phyloP scores from a whole-genome alignment of 306 rosid genomes.

The Rosa multiflora region DNA sequence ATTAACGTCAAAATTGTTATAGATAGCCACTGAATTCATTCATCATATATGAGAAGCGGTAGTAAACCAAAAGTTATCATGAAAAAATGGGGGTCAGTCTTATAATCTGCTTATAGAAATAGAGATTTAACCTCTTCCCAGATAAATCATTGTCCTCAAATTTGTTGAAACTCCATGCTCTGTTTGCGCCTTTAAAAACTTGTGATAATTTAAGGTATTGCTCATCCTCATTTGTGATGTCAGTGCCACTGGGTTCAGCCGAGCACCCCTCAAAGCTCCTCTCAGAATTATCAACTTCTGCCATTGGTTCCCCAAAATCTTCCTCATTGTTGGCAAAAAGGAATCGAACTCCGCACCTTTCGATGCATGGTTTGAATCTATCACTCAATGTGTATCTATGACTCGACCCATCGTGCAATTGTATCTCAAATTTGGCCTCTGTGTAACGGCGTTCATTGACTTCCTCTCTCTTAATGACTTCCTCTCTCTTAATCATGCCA shows the following conservation, averaged over 20 bases:
- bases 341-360: background rate
- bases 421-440: no score
- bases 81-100: background rate
- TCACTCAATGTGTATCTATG: no score
- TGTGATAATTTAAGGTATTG: background rate
- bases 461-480: no score
- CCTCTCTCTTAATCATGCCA: no score
- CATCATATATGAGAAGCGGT: no score
- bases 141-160: no score
- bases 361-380: background rate
- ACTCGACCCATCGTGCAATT: no score
- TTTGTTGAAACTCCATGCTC: no score
- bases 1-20: background rate
- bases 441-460: no score
- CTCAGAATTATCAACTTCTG: background rate
- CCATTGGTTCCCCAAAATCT: background rate
- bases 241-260: background rate
- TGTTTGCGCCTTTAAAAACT: background rate
- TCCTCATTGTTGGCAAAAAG: background rate
- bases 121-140: background rate
- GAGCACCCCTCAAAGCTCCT: background rate
- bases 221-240: background rate
- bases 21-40: background rate
- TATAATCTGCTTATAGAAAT: background rate
- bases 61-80: no score